Conservation (phyloP, 2,329 filamentous ascomycete species). For the Talaromyces sp. region DNA sequence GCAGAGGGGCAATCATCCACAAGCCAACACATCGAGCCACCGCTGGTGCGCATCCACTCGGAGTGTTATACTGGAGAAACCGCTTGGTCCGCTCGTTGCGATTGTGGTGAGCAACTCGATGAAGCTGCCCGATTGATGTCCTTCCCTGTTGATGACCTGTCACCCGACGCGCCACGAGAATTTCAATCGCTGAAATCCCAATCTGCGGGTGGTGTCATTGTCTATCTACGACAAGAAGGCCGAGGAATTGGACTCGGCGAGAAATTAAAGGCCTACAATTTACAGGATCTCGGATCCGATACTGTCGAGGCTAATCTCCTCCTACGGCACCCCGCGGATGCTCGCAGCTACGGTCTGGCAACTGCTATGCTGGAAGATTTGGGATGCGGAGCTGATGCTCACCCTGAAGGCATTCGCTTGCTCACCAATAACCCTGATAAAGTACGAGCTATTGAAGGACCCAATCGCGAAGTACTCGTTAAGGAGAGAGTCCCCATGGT, state of each 20-base stretch:
- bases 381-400: constrained; percentile 67
- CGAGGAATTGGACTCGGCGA: constrained; percentile 92
- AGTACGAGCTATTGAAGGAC: constrained; percentile 89
- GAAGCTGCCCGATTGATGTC: constrained; percentile 95
- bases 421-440: constrained; percentile 98
- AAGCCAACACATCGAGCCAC: constrained; percentile 47
- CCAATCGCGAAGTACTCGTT: constrained; percentile 82
- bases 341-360: constrained; percentile 91
- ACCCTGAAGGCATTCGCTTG: constrained; percentile 66
- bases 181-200: constrained; percentile 47
- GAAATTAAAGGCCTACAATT: constrained; percentile 96
- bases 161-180: constrained; percentile 31
- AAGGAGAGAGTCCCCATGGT: constrained; percentile 94
- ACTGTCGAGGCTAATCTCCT: constrained; percentile 95
- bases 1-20: constrained; percentile 18
- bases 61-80: constrained; percentile 99
- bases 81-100: constrained; percentile 95
- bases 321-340: constrained; percentile 89
- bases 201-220: constrained; percentile 79
- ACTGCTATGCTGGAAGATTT: constrained; percentile 92
- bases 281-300: constrained; percentile 95
- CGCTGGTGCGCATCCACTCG: constrained; percentile 91
- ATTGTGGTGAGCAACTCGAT: constrained; percentile 96
- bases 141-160: constrained; percentile 52
- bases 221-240: constrained; percentile 94